Conservation (phyloP, 805 yeast species). For the Ogataea minuta region DNA sequence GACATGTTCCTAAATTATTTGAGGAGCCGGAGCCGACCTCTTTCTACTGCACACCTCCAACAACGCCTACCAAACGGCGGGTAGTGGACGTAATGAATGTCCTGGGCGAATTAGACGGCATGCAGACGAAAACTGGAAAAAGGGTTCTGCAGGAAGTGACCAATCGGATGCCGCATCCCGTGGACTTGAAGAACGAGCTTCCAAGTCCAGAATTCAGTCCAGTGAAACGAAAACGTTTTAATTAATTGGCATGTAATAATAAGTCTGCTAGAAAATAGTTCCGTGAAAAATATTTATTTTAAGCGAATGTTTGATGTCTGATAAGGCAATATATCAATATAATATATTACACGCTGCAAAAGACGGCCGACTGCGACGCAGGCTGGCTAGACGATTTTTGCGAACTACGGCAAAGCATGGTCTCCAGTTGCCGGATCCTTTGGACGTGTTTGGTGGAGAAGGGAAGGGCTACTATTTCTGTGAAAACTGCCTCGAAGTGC, state of each 20-base stretch:
- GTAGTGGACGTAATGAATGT: slow-evolving; percentile 5
- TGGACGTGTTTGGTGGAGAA: slow-evolving; percentile 5
- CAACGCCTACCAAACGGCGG: slow-evolving; percentile 20
- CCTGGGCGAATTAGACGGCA: background rate
- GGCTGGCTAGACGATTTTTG: slow-evolving; percentile 16
- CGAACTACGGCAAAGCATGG: slow-evolving; percentile 15
- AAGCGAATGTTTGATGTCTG: slow-evolving; percentile 4
- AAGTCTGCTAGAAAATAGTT: too few species aligned
- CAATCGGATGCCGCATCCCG: background rate
- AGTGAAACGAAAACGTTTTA: slow-evolving; percentile 5
- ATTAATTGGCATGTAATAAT: background rate
- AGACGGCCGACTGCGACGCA: slow-evolving; percentile 16
- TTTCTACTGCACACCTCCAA: slow-evolving; percentile 24
- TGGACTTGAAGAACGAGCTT: background rate
- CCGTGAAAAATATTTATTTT: slow-evolving; percentile 2
- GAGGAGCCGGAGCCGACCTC: slow-evolving; percentile 30
- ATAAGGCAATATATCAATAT: slow-evolving; percentile 18
- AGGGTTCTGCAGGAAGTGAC: slow-evolving; percentile 5
- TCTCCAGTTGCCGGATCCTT: slow-evolving; percentile 18
- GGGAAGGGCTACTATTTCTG: slow-evolving; percentile 19
- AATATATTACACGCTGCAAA: slow-evolving; percentile 19
- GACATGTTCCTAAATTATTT: slow-evolving; percentile 61
- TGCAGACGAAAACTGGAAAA: background rate
- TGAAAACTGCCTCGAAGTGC: slow-evolving; percentile 16
- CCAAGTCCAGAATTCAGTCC: slow-evolving; percentile 13